Evolutionary conservation across 2,329 filamentous ascomycete species (phyloP).

Genomic region (Aspergillus fructus): DNA sequence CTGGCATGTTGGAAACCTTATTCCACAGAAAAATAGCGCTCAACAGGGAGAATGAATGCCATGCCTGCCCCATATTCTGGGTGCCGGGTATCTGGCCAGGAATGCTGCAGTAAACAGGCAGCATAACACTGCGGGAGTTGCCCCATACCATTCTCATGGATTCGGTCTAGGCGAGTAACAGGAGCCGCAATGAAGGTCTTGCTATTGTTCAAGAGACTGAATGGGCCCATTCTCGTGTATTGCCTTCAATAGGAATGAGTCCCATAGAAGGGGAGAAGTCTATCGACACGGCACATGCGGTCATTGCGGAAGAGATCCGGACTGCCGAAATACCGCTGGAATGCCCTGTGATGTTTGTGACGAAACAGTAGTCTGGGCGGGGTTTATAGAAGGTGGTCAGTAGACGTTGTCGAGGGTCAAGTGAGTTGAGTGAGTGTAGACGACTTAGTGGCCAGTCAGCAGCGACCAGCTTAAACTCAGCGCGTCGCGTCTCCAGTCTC

Average conservation of each 20-base stretch:
- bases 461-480: too few species aligned
- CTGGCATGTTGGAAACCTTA: constrained; percentile 7
- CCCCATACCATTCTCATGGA: not conserved
- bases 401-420: too few species aligned
- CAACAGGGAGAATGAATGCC: not conserved
- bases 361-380: too few species aligned
- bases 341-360: not conserved
- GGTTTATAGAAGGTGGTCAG: too few species aligned
- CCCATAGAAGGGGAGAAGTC: not conserved
- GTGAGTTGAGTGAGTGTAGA: too few species aligned
- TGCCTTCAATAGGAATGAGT: not conserved
- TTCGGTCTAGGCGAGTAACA: not conserved
- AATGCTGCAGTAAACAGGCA: constrained; percentile 5
- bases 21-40: not conserved
- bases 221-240: not conserved
- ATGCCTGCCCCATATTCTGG: not conserved
- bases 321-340: not conserved
- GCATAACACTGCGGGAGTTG: not conserved
- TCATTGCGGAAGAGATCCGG: not conserved
- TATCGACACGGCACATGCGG: not conserved
- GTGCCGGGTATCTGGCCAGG: not conserved
- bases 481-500: too few species aligned
- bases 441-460: too few species aligned
- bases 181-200: not conserved
- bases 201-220: not conserved